These are phyloP conservation scores for Gossypium davidsonii DNA, from an alignment of 441 rosid species.

Conservation along the genomic window DNA sequence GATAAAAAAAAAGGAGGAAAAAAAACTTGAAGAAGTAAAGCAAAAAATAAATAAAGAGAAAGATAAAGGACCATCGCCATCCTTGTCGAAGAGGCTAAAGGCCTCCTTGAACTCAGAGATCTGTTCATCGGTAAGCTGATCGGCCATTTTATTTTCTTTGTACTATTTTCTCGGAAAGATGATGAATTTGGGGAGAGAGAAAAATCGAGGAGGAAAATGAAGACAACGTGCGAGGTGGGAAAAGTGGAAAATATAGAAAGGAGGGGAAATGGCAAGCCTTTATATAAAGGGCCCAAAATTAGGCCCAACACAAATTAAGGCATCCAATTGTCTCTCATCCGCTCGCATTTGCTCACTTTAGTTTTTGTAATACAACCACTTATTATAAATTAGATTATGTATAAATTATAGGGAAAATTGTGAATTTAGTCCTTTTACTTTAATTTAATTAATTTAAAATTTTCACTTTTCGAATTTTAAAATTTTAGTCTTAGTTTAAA, in stretches of 20 bases:
- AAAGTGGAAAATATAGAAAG: background rate
- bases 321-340: constrained; percentile 2
- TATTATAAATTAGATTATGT: too few species aligned
- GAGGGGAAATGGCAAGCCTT: background rate
- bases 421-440: too few species aligned
- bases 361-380: too few species aligned
- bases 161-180: background rate
- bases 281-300: background rate
- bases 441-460: too few species aligned
- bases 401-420: too few species aligned
- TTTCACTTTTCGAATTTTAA: too few species aligned
- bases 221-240: background rate
- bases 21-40: background rate
- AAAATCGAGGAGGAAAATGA: background rate
- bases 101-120: constrained; percentile 31
- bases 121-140: constrained; percentile 31
- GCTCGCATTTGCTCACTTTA: background rate
- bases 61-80: constrained; percentile 22
- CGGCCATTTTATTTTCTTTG: constrained; percentile 18
- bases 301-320: constrained; percentile 11
- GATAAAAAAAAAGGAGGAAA: background rate
- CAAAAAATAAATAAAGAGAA: background rate
- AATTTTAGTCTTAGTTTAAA: too few species aligned
- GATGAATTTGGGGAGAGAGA: background rate
- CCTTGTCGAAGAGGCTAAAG: constrained; percentile 28